Base-by-base conservation (phyloP, 768 basidiomycete species). In the Ramaria sp. region DNA sequence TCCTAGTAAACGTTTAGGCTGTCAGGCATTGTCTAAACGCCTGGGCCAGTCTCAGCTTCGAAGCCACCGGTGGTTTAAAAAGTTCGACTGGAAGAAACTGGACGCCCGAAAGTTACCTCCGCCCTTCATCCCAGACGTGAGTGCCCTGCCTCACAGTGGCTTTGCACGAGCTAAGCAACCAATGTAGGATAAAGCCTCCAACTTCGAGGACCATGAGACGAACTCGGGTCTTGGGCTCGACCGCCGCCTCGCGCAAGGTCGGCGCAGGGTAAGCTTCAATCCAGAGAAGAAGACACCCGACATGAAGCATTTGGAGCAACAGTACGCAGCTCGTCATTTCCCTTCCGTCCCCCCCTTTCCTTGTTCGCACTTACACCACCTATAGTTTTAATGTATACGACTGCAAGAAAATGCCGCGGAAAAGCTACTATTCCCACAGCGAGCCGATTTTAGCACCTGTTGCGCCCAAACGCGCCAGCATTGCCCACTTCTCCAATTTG, bases 111-210 rank as follows among this genome's bases (percentile, higher is more conserved):
- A 37, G 18, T 20, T 50, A n/a, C 1, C 28, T n/a, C 48, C 48
- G 16, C 48, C 48, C 10, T 50, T 50, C 32, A 15, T 50, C 7
- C 48, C 48, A 3, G 48, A 50, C 28, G 48, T 50, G 28, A 50
- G 48, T 37, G 16, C 10, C n/a, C 7, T 28, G 5, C 28, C 13
- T 5, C 15, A 3, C 15, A 37, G n/a, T 22, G 32, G 16, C 12
- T n/a, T 9, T 36, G 48, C 48, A 18, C 20, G 34, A 27, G 4
- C 12, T 50, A 1, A 32, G 12, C 27, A 20, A n/a, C 9, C 32
- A 9, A 27, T 47, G 25, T 12, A 47, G 45, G 24, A 27, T 13
- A 16, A 32, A n/a, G 48, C 34, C 16, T 50, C 30, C 20, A 50
- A 50, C 24, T 50, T 50, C 28, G 48, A 50, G 2, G 48, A 50